Conservation (phyloP, 1,284 basidiomycete genomes). For the Ganoderma boninense region DNA sequence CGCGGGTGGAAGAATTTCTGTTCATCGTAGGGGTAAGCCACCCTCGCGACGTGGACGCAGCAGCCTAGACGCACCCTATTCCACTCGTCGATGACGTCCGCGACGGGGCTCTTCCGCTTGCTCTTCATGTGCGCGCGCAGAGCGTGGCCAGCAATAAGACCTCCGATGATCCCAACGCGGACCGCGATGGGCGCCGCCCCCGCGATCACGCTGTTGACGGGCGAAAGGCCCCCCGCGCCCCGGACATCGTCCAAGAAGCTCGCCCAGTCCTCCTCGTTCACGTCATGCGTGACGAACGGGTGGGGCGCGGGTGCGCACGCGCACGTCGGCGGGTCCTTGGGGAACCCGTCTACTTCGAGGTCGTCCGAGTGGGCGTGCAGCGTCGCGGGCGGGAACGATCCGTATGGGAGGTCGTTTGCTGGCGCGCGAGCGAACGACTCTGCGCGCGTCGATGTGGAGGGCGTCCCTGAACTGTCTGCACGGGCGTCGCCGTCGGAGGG, state of each 20-base stretch:
- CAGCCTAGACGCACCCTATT: constrained; percentile 21
- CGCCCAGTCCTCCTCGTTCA: constrained; percentile 33
- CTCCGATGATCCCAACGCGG: constrained; percentile 12
- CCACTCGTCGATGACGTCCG: constrained; percentile 30
- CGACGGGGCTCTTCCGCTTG: constrained; percentile 26
- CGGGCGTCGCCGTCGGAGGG: background rate
- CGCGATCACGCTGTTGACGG: constrained; percentile 17
- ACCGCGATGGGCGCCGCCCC: constrained; percentile 22
- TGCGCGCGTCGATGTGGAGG: background rate
- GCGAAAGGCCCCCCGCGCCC: constrained; percentile 20
- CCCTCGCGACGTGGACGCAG: too few relatives aligned
- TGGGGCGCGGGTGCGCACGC: constrained; percentile 27
- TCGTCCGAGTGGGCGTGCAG: constrained; percentile 22
- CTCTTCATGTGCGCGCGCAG: constrained; percentile 20
- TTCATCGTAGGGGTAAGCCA: background rate
- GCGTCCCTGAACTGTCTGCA: background rate
- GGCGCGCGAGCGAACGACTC: constrained; percentile 12
- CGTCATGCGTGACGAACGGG: constrained; percentile 36
- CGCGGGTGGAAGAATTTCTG: constrained; percentile 36
- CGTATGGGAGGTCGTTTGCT: constrained; percentile 15
- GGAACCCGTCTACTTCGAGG: constrained; percentile 32
- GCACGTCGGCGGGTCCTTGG: constrained; percentile 27
- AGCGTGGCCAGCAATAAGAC: constrained; percentile 17
- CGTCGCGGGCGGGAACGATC: constrained; percentile 29
- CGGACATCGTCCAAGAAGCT: constrained; percentile 31